Conservation (phyloP, 192 early-diverging fungal species). For the Coemansia sp. region DNA sequence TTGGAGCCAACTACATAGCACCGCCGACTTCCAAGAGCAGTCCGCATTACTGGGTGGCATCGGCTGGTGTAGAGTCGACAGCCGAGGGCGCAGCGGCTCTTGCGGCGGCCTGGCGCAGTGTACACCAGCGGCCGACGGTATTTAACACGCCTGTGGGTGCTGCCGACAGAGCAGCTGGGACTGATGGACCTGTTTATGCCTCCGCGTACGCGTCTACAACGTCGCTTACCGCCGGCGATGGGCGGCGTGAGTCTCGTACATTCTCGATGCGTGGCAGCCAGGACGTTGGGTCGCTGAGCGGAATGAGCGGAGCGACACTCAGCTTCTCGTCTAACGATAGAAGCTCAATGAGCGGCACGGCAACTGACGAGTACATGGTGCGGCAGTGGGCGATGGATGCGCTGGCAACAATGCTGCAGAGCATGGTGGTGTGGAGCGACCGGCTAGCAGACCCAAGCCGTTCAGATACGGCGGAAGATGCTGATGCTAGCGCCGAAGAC, state of each 20-base stretch:
- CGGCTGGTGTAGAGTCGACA: conserved; percentile 11
- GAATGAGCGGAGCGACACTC: conserved; percentile 6
- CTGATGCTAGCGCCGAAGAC: conserved; percentile 3
- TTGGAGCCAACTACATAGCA: conserved; percentile 22
- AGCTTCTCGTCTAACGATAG: conserved; percentile 19
- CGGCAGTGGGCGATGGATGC: conserved; percentile 61
- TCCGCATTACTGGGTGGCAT: conserved; percentile 31
- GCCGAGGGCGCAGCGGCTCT: conserved; percentile 13
- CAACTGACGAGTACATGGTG: conserved; percentile 49
- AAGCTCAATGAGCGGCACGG: not conserved
- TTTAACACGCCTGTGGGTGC: conserved; percentile 22
- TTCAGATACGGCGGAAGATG: not conserved
- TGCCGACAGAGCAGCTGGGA: not conserved
- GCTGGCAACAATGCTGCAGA: conserved; percentile 60
- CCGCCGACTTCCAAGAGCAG: conserved; percentile 22
- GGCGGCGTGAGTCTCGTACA: conserved; percentile 12
- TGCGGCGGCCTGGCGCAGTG: conserved; percentile 38
- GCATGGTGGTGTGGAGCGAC: conserved; percentile 67
- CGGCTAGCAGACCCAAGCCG: conserved; percentile 25
- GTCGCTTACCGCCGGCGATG: not conserved
- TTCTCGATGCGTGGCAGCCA: conserved; percentile 16
- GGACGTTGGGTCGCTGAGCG: too few species aligned
- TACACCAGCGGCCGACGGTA: conserved; percentile 43
- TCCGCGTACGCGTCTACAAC: not conserved
- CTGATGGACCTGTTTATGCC: not conserved